These are phyloP conservation scores for Metarhizium robertsii DNA, from an alignment of 2,329 filamentous ascomycete genomes.

Conservation along the genomic window DNA sequence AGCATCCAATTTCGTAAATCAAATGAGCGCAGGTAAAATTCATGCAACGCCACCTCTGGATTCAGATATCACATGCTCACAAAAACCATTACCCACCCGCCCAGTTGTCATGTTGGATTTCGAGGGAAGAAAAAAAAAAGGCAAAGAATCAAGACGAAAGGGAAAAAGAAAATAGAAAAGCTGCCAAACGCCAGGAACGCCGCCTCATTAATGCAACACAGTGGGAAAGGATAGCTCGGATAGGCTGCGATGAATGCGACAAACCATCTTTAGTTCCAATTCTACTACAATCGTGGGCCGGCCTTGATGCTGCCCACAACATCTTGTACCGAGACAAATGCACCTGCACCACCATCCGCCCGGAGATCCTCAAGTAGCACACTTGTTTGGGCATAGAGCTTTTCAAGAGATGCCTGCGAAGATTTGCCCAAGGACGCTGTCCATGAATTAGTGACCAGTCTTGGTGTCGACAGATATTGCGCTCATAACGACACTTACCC, in stretches of 20 bases:
- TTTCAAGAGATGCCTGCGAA: constrained; percentile 75
- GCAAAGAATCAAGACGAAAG: not conserved
- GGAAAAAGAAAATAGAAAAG: not conserved
- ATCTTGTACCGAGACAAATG: constrained; percentile 61
- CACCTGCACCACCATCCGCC: constrained; percentile 68
- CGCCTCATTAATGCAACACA: constrained; percentile 1
- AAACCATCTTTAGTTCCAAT: not conserved
- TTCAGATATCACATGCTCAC: not conserved
- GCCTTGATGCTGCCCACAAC: constrained; percentile 36
- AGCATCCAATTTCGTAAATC: not conserved
- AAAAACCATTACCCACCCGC: not conserved
- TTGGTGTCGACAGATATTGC: not conserved
- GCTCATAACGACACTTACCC: constrained; percentile 43
- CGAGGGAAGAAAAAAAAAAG: not conserved
- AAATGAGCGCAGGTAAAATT: not conserved
- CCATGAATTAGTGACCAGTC: constrained; percentile 10
- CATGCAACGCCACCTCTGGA: not conserved
- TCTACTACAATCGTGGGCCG: not conserved
- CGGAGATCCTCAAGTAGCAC: constrained; percentile 77
- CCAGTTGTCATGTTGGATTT: not conserved
- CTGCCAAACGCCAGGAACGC: constrained; percentile 4
- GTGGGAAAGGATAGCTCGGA: not conserved
- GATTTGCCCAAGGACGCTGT: constrained; percentile 85
- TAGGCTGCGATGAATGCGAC: not conserved
- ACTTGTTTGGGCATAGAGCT: constrained; percentile 75